These are phyloP conservation scores for Parmales sp. DNA, from an alignment of 108 stramenopile species.

Conservation along the genomic window DNA sequence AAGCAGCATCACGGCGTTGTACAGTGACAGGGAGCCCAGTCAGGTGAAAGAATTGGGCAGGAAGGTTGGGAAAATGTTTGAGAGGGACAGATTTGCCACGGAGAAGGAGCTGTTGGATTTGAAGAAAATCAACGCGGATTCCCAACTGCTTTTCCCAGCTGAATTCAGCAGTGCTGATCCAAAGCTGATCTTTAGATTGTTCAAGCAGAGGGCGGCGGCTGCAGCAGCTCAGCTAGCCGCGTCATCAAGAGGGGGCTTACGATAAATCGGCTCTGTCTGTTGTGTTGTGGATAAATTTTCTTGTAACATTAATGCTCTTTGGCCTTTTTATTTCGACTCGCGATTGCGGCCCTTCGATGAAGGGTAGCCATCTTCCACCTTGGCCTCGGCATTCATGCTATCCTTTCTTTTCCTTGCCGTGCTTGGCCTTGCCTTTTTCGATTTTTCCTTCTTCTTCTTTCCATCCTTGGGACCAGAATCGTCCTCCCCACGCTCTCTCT, in stretches of 20 bases:
- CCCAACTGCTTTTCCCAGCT: slow-evolving; percentile 19
- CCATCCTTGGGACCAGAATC: background rate
- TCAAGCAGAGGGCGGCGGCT: slow-evolving; percentile 7
- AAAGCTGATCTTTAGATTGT: background rate
- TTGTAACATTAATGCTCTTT: too few relatives aligned
- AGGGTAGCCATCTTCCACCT: too few relatives aligned
- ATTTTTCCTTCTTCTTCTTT: background rate
- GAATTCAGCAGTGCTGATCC: slow-evolving; percentile 21
- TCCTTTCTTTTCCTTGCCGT: slow-evolving; percentile 10
- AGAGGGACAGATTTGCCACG: slow-evolving; percentile 29
- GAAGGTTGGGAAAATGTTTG: slow-evolving; percentile 16
- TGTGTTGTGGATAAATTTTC: too few relatives aligned
- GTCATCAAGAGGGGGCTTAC: too few relatives aligned
- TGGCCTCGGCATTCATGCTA: background rate
- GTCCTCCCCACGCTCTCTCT: background rate
- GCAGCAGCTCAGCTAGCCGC: background rate
- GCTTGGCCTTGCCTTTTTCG: slow-evolving; percentile 2
- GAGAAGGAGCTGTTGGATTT: slow-evolving; percentile 24
- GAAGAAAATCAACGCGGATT: slow-evolving; percentile 28
- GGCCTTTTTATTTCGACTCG: too few relatives aligned
- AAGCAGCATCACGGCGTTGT: slow-evolving; percentile 7
- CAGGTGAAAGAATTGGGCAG: slow-evolving; percentile 6
- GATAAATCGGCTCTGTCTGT: too few relatives aligned
- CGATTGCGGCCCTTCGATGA: too few relatives aligned
- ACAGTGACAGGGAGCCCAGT: slow-evolving; percentile 21